Base-by-base conservation (phyloP, 2,329 filamentous ascomycete species). In the Ascocoryne sarcoides region DNA sequence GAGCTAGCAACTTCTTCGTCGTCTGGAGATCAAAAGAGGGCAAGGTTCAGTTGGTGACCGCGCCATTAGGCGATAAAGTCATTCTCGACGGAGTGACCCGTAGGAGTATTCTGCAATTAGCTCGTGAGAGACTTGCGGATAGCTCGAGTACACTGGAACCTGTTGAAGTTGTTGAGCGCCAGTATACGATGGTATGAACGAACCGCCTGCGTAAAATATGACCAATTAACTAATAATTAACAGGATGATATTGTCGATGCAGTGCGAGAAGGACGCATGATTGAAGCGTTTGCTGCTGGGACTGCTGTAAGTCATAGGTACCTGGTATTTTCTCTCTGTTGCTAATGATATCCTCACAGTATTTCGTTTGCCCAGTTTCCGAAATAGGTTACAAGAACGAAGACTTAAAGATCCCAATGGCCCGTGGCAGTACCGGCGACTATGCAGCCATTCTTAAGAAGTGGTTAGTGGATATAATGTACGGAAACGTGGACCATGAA, bases 81-180 rank as follows among this genome's bases (percentile, higher is more conserved):
- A 94, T 95, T 52, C 71, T 95, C 3, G 84, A 90, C 47, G 89
- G 89, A 48, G 81, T 95, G 9, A 95, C 88, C n/a, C 72, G 89
- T 38, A 72, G 84, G 39, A 89, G 83, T 53, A 77, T 89, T 15
- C 62, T 95, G 26, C 79, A 90, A 50, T 69, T 94, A 15, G 80
- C 76, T 1, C 69, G 75, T 17, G 70, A 79, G 60, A 70, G 81
- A 5, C 64, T 93, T 9, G 60, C 63, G 1, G 67, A 39, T 12
- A 20, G 28, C n/a, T 18, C 17, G 5, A 67, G 44, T 20, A 37
- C 36, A 12, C 49, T 77, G 2, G 57, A 62, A 23, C 68, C 77
- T 48, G 40, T 80, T 2, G 82, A 89, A 51, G 71, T 94, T 29
- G 79, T 90, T 0, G 89, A 95, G 76, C 71, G 82, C 49, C 78